Evolutionary conservation across 768 basidiomycete genomes (phyloP).

Genomic region (Agrocybe chaxingu): DNA sequence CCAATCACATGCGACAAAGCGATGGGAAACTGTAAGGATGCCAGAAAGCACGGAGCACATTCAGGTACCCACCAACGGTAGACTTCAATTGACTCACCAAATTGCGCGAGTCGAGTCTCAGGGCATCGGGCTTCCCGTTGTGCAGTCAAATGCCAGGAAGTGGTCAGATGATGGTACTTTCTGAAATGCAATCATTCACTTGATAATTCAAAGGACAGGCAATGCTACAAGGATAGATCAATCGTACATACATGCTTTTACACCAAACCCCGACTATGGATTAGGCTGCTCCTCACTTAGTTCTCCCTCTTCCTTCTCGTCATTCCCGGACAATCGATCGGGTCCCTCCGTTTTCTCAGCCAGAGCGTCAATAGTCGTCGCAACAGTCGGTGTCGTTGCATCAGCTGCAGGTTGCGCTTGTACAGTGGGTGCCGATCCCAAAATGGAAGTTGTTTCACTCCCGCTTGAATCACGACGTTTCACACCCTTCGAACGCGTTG

Average conservation of each 20-base stretch:
- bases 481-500: conserved; percentile 41
- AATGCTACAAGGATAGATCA: conserved; percentile 2
- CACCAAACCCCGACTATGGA: neutral
- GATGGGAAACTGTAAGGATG: no score
- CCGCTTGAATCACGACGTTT: conserved; percentile 49
- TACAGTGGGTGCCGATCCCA: conserved; percentile 17
- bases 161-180: no score
- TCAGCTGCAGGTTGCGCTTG: conserved; percentile 2
- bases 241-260: neutral
- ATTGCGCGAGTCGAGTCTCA: no score
- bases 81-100: no score
- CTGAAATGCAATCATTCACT: neutral
- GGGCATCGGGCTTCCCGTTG: no score
- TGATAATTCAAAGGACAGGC: neutral
- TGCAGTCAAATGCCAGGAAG: no score
- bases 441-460: conserved; percentile 43
- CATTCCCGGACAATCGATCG: conserved; percentile 11
- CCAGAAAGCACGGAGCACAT: no score
- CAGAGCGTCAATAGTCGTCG: neutral
- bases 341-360: conserved; percentile 5
- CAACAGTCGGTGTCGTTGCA: neutral
- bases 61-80: no score
- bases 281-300: conserved; percentile 29
- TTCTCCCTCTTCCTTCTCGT: conserved; percentile 37
- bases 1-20: no score